Base-by-base conservation (phyloP, 345 rosid genomes). In the Ceriops tagal region DNA sequence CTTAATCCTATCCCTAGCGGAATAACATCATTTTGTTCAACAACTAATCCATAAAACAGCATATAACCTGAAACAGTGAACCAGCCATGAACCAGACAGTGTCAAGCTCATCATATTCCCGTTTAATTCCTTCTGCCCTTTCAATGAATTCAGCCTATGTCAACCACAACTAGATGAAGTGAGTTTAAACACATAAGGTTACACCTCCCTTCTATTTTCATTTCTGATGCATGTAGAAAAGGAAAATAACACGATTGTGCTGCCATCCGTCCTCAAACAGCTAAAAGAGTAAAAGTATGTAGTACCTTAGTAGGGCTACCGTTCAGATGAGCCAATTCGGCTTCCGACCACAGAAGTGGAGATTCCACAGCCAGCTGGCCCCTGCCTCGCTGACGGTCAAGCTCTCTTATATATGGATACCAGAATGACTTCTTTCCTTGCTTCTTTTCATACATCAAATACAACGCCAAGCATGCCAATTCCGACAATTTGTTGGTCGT, bases 61-160 rank as follows among this genome's bases (percentile, higher is more conserved):
- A 68, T 73, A 69, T 75, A 69, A 91, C 97, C 98, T 91, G 97
- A 89, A 93, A 93, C 73, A 93, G 82, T 68, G 98, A 93, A 65
- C 97, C 98, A 72, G 96, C 98, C 98, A 93, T 93, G 81, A 93
- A 93, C 98, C 97, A 93, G 70, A 93, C 95, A 47, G 97, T 91
- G 80, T 91, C 98, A 22, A 93, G 97, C 85, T 93, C 98, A 68
- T 84, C 77, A 63, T 91, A 93, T 76, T 93, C 97, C 83, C 96
- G 88, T 82, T 81, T 91, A 69, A 93, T 93, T 71, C 97, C 96
- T 73, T 86, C 91, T 47, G 88, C 91, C 79, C 98, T 88, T 73
- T 83, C 91, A 67, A 93, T 81, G 81, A 91, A 89, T 84, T 85
- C 98, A 47, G 86, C 96, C 98, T 91, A 67, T 68, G 74, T 71